Base-by-base conservation (phyloP, 2,329 filamentous ascomycete genomes). In the Didymella segeticola region DNA sequence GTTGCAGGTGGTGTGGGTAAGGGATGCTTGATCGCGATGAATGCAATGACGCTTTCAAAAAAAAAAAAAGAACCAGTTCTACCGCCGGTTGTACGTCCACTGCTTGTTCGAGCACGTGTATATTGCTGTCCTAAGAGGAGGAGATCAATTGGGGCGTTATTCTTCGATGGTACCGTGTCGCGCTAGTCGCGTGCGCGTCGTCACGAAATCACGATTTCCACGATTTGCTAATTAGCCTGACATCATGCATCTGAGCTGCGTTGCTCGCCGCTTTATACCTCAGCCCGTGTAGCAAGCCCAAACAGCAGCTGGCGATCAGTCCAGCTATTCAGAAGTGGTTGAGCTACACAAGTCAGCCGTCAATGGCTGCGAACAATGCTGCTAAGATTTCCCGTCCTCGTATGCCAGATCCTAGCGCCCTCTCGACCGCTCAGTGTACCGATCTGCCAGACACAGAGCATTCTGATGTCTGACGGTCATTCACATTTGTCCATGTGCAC, bases 161-260 rank as follows among this genome's bases (percentile, higher is more conserved):
- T 26, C 4, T 33, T 15, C 26, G 10, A 25, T 19, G 11, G 19
- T 26, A 12, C 27, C 29, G 17, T 19, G 23, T 47, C 49, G 30
- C 42, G 43, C 43, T 53, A 42, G 33, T 39, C 49, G 43, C 49
- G 49, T 42, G 42, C 42, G 29, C 42, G 48, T 42, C 36, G n/a
- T 53, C 43, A 53, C 43, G 50, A 43, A 47, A 43, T 53, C 42
- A 53, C 49, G 49, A 33, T 43, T 30, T 4, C 3, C 27, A 4
- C 23, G 49, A 27, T 38, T 30, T 10, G 3, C 15, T 23, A 37
- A 30, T 43, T 26, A 12, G n/a, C 0, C 26, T 53, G 49, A 53
- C 49, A 53, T 53, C 36, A 53, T 47, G 15, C 22, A 42, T 20
- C 12, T 3, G 27, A 11, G 14, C 26, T 33, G 11, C n/a, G 27